Conservation (phyloP, 345 rosid species). For the Populus pruinosa region DNA sequence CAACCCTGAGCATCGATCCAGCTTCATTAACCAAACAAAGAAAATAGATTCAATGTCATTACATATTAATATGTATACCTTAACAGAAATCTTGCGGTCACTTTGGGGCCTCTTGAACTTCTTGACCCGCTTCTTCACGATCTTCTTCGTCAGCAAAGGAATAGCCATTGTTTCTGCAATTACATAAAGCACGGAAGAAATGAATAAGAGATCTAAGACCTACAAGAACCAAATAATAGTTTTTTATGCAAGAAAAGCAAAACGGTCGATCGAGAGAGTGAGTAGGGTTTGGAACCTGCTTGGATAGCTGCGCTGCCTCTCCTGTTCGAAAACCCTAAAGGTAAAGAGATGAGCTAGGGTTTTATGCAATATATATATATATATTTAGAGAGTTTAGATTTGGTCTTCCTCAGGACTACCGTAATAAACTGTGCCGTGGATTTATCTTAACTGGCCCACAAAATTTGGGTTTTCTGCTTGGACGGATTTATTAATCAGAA, state of each 20-base stretch:
- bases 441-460: neutral
- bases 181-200: neutral
- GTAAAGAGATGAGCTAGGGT: neutral
- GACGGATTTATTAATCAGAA: no score
- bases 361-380: neutral
- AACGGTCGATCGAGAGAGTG: neutral
- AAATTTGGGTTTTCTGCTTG: neutral
- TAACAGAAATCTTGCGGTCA: slow-evolving; percentile 54
- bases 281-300: slow-evolving; percentile 5
- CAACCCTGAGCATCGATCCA: neutral
- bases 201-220: neutral
- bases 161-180: slow-evolving; percentile 49
- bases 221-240: no score
- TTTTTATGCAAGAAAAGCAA: no score
- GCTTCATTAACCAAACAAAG: neutral
- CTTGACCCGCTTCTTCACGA: slow-evolving; percentile 67
- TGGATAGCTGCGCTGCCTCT: slow-evolving; percentile 19
- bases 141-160: slow-evolving; percentile 56
- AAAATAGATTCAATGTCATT: no score
- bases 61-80: slow-evolving; percentile 27
- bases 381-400: neutral
- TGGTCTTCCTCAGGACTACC: neutral
- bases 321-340: slow-evolving; percentile 11
- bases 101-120: slow-evolving; percentile 66
- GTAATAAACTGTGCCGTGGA: neutral